Conservation (phyloP, 2,329 filamentous ascomycete species). For the Paecilomyces niveus region DNA sequence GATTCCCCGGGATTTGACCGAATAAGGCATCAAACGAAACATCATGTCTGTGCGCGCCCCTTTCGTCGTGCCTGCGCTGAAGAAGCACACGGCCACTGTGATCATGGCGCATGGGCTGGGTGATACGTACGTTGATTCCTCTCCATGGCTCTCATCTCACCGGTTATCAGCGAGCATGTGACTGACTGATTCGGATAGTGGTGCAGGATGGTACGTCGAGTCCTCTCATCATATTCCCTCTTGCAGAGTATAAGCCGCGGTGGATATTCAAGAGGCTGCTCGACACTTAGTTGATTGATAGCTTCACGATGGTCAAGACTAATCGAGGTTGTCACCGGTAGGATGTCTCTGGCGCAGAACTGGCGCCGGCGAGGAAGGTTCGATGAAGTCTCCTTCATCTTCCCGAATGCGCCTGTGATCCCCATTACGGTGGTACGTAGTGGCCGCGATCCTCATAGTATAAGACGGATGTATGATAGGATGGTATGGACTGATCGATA, state of each 20-base stretch:
- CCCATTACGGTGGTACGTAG: conserved; percentile 72
- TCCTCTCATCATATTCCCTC: not conserved
- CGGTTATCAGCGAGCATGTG: not conserved
- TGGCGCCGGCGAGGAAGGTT: conserved; percentile 75
- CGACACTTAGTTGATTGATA: not conserved
- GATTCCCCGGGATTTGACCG: not conserved
- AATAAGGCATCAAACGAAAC: conserved; percentile 2
- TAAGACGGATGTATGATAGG: not conserved
- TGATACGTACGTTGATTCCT: conserved; percentile 56
- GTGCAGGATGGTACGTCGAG: conserved; percentile 38
- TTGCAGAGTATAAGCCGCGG: not conserved
- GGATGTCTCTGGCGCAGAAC: conserved; percentile 74
- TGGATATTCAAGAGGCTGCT: not conserved
- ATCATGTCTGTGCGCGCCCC: conserved; percentile 45
- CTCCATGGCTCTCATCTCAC: not conserved
- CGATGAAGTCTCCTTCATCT: conserved; percentile 85
- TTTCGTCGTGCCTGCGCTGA: conserved; percentile 70
- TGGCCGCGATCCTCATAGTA: not conserved
- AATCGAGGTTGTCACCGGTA: conserved; percentile 11
- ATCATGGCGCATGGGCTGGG: conserved; percentile 92
- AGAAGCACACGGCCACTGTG: conserved; percentile 83
- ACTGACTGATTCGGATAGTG: conserved; percentile 26
- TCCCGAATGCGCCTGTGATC: conserved; percentile 82
- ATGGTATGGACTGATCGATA: not conserved
- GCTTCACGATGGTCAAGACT: not conserved